phyloP scores from a whole-genome alignment of 768 basidiomycete genomes.

The Hypholoma sublateritium region DNA sequence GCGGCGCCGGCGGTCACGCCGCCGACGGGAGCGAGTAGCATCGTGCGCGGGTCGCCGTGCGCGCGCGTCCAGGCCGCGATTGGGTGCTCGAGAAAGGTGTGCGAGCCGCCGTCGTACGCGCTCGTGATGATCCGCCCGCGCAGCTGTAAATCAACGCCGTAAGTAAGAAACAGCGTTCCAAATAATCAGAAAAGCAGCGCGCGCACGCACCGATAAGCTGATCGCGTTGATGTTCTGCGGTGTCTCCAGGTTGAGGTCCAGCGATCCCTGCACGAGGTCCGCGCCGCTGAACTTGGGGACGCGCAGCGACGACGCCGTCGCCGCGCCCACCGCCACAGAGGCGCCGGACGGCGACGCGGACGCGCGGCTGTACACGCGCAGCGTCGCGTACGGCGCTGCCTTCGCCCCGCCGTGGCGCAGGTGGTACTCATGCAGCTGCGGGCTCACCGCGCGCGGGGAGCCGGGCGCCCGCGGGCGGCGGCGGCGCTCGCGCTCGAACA shows the following conservation, averaged over 20 bases:
- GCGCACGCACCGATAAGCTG: conserved; percentile 22
- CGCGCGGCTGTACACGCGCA: conserved; percentile 24
- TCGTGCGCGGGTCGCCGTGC: conserved; percentile 27
- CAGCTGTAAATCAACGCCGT: conserved; percentile 17
- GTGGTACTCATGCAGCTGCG: conserved; percentile 17
- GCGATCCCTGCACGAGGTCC: conserved; percentile 26
- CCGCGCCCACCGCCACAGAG: neutral
- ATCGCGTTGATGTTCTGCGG: conserved; percentile 29
- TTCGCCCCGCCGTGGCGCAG: conserved; percentile 10
- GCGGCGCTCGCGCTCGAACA: conserved; percentile 7
- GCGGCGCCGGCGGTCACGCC: neutral
- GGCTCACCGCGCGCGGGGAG: neutral
- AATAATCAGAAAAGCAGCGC: neutral
- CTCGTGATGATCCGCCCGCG: conserved; percentile 30
- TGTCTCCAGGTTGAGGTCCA: conserved; percentile 28
- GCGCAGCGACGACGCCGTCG: conserved; percentile 7
- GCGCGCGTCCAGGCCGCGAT: conserved; percentile 31
- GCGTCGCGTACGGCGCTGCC: conserved; percentile 22
- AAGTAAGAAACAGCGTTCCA: neutral
- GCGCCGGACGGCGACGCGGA: conserved; percentile 8
- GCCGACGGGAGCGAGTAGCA: conserved; percentile 5
- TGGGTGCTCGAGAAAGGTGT: conserved; percentile 29
- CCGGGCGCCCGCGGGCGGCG: neutral
- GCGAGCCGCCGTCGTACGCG: conserved; percentile 25
- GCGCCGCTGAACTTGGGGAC: conserved; percentile 20